Evolutionary conservation across 176 grass and related monocot genomes (phyloP), one percentile per base, ranked within the genome.

Genomic region (Oryza glaberrima): DNA sequence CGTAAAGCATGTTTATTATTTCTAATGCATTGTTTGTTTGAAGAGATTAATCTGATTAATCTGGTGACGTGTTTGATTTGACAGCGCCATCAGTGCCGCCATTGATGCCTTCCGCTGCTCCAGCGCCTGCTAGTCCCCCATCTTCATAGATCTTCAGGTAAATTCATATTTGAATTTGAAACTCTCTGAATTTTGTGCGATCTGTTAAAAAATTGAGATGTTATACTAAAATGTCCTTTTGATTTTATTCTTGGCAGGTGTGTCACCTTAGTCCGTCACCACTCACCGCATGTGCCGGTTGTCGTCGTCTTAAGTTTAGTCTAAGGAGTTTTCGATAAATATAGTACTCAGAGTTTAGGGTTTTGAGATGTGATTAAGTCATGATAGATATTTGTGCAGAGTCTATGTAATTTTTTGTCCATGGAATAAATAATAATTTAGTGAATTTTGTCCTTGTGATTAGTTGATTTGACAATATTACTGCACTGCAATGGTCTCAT

Each of bases 71-170:
- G 38, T 12, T 11, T 84, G 48, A 51, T 51, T 51, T 51, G 83
- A 38, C 76, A 85, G 83, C 83, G 36, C 54, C 45, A 15, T 17
- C 44, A 7, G 76, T 85, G 51, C 67, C 83, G 7, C 75, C 83
- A 15, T 58, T 86, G 2, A 47, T 71, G 75, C 83, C 75, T 46
- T 46, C 73, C 15, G 49, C 15, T 14, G 49, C 49, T 47, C 11
- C 49, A 52, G 49, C 64, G 15, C 47, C 82, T 5, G 38, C 54
- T 47, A 22, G 26, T 2, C 11, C 71, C 58, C 23, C 73, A 5
- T 52, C 49, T 1, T 11, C 71, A 10, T 48, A 58, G 2, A 58
- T 58, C 44, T 49, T 73, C 44, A 49, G 71, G 71, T 73, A 49
- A 48, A 47, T 25, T 28, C 36, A 58, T 58, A 58, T 46, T 73